Base-by-base conservation (phyloP, 441 rosid genomes). In the Geranium incanum region DNA sequence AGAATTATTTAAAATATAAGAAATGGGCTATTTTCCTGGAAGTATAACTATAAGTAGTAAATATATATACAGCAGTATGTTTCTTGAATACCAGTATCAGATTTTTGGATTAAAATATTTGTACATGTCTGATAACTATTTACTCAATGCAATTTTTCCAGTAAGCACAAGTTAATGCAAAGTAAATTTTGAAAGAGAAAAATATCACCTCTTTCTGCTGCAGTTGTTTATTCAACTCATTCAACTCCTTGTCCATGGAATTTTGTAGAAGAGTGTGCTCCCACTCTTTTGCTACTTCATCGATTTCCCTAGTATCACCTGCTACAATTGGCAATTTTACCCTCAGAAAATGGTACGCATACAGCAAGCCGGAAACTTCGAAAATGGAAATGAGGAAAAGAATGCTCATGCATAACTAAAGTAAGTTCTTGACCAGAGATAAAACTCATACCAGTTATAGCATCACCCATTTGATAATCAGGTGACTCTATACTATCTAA, bases 241-340 rank as follows among this genome's bases (percentile, higher is more conserved):
- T 87, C 82, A 95, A 82, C 86, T 95, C 98, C 78, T 91, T 87
- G 79, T 95, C 98, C 96, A 95, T 81, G 18, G 94, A 89, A 76
- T 88, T 93, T 77, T 91, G 98, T 77, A 91, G 77, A 69, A 92
- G 87, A 23, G 90, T 85, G 75, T 95, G 98, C 82, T 95, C 99
- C 98, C 98, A 91, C 80, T 91, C 97, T 79, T 93, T 93, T 12
- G 93, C 89, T 69, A 84, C 92, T 85, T 95, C 98, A 48, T 92
- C 99, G 67, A 89, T 78, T 78, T 92, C 96, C 72, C 80, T 82
- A 18, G 93, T 77, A 79, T 91, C 97, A 73, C 85, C 98, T 84
- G 80, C 78, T 45, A 69, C 16, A 75, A 77, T 68, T 39, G 62
- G 66, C 74, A 74, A 73, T 33, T 67, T 28, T 36, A 19, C 66